These are phyloP conservation scores for Globisporangium lucens DNA, from an alignment of 352 stramenopile genomes.

Conservation along the genomic window DNA sequence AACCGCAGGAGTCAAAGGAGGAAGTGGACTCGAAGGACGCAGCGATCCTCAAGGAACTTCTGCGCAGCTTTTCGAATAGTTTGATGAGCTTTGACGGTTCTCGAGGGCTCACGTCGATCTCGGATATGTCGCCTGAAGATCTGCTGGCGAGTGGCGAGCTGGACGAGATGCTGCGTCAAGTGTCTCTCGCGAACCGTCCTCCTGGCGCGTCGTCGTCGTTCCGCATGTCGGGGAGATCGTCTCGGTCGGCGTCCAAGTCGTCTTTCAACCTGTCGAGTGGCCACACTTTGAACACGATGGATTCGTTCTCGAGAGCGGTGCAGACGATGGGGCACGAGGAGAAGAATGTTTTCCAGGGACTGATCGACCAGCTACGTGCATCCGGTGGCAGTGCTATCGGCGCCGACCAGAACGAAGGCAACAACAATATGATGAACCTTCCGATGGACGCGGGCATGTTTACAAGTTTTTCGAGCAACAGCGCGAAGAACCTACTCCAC, in stretches of 20 bases:
- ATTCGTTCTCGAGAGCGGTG: slow-evolving; percentile 53
- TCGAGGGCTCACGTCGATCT: slow-evolving; percentile 50
- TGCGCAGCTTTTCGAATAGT: slow-evolving; percentile 64
- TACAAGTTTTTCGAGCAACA: slow-evolving; percentile 30
- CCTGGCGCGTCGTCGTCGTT: slow-evolving; percentile 31
- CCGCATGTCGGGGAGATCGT: slow-evolving; percentile 53
- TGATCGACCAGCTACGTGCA: slow-evolving; percentile 45
- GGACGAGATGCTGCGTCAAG: slow-evolving; percentile 71
- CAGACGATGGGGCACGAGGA: slow-evolving; percentile 56
- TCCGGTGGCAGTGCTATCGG: slow-evolving; percentile 15
- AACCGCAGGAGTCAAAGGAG: slow-evolving; percentile 57
- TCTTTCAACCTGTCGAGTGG: slow-evolving; percentile 15
- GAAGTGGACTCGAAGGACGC: slow-evolving; percentile 63
- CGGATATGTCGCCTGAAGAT: slow-evolving; percentile 75
- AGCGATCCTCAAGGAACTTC: slow-evolving; percentile 64
- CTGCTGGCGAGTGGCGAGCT: slow-evolving; percentile 74
- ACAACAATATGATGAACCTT: slow-evolving; percentile 31
- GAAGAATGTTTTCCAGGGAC: slow-evolving; percentile 59
- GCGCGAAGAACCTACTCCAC: slow-evolving; percentile 37
- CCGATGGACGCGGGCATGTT: slow-evolving; percentile 43
- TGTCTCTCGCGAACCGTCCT: slow-evolving; percentile 57
- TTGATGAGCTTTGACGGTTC: slow-evolving; percentile 54
- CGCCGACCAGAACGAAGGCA: slow-evolving; percentile 9
- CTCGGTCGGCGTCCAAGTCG: slow-evolving; percentile 18
- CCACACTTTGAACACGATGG: slow-evolving; percentile 22